phyloP scores from a whole-genome alignment of 148 eudicot genomes.

The Camellia japonica region DNA sequence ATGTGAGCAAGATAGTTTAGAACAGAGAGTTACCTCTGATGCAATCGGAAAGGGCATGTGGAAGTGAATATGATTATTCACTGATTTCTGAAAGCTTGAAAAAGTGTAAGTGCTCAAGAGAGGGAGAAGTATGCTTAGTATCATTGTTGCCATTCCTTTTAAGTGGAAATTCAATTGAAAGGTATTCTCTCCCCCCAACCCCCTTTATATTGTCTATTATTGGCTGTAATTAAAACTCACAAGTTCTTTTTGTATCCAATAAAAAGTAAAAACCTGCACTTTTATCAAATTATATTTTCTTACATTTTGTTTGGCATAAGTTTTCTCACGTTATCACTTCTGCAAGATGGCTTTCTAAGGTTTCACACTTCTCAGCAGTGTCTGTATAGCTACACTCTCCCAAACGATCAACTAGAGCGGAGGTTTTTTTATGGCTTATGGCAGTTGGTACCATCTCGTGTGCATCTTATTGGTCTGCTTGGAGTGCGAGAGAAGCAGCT shows the following conservation, averaged over 20 bases:
- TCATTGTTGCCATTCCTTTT: background rate
- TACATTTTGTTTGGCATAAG: background rate
- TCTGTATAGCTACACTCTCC: slow-evolving; percentile 87
- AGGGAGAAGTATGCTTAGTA: background rate
- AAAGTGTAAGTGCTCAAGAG: slow-evolving; percentile 6
- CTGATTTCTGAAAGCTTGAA: background rate
- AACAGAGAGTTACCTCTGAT: too few relatives aligned
- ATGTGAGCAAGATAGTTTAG: background rate
- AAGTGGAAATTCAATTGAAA: slow-evolving; percentile 1
- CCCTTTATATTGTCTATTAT: slow-evolving; percentile 2
- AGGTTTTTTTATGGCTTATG: slow-evolving; percentile 79
- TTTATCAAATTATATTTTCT: background rate
- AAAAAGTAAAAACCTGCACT: background rate
- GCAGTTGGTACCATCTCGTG: slow-evolving; percentile 82
- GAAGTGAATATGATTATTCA: background rate
- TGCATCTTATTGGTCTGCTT: slow-evolving; percentile 91
- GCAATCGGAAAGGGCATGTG: too few relatives aligned
- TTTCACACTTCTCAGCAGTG: slow-evolving; percentile 35
- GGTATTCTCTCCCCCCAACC: too few relatives aligned
- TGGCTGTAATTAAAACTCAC: background rate
- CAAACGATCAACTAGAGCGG: slow-evolving; percentile 58
- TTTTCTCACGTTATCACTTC: background rate
- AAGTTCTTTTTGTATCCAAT: background rate
- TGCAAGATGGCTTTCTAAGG: slow-evolving; percentile 10
- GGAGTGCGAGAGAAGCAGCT: slow-evolving; percentile 81